Conservation (phyloP, 2,329 filamentous ascomycete species). For the Neoarthrinium moseri region DNA sequence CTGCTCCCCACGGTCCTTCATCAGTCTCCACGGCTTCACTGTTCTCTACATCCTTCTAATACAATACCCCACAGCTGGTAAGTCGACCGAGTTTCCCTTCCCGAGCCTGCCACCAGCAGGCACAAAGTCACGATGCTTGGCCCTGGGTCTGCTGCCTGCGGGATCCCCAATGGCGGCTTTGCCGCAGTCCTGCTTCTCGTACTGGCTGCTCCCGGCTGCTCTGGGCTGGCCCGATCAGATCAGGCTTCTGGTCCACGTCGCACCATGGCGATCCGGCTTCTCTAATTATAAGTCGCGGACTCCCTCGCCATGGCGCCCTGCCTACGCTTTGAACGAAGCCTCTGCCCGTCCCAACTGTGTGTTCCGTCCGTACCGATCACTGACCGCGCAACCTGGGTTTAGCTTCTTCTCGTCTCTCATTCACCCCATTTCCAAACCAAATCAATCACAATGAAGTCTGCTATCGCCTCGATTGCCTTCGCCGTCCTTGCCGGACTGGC, state of each 20-base stretch:
- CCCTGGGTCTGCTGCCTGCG: not conserved
- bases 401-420: slow-evolving; percentile 18
- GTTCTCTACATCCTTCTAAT: not conserved
- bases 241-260: not conserved
- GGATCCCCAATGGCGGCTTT: not conserved
- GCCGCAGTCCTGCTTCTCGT: no score
- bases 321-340: no score
- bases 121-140: not conserved
- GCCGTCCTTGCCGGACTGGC: slow-evolving; percentile 29
- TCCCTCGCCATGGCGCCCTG: not conserved
- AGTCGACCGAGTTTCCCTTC: no score
- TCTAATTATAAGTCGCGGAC: slow-evolving; percentile 1
- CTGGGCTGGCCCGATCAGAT: not conserved
- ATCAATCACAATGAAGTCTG: slow-evolving; percentile 31
- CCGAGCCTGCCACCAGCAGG: no score
- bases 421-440: slow-evolving; percentile 16
- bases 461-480: slow-evolving; percentile 24
- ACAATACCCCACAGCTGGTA: not conserved
- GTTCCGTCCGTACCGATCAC: no score
- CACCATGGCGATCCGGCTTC: slow-evolving; percentile 2
- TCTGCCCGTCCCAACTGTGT: no score
- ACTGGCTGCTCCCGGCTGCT: no score
- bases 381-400: slow-evolving; percentile 7
- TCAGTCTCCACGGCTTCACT: not conserved
- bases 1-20: not conserved